Evolutionary conservation across 495 filamentous ascomycete genomes (phyloP), one percentile per base, ranked within the genome.

Genomic region (Xylaria sp.): DNA sequence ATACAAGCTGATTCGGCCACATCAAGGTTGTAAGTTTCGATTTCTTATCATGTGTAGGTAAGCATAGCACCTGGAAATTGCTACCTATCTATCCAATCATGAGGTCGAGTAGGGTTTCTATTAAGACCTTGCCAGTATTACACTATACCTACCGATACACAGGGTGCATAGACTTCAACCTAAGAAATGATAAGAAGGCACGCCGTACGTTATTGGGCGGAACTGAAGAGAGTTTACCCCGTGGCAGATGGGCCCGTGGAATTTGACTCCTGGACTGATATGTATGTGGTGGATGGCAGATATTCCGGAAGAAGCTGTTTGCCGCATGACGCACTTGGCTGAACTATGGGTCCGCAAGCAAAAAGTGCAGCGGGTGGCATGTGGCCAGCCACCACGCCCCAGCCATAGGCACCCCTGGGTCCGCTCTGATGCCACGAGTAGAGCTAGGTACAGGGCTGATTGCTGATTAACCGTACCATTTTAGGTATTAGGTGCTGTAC

Each of bases 301-400:
- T 44, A 44, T 21, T 40, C 17, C 17, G 24, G 41, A 35, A 35
- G 46, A 44, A 53, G 41, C 24, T 35, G 41, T 64, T 64, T 31
- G 44, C 29, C 33, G 48, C 15, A 68, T 68, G 66, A 68, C 53
- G 53, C 66, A 68, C 66, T 43, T 44, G 66, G 53, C 55, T 55
- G 12, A 35, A 37, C 53, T 57, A 67, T 41, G 52, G 52, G 37
- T 53, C 66, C 29, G 31, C 44, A 64, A 64, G 52, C 53, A 44
- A 44, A 57, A 31, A 58, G 48, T 6, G 24, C 52, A 40, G 19
- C 21, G 21, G 48, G 44, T 35, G 52, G 66, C 40, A 68, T 55
- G 37, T 67, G 31, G 50, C 35, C 21, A 31, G 33, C 24, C 37
- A 24, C 41, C 15, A 9, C 14, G 24, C 41, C 41, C 61, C 21